Base-by-base conservation (phyloP, 2,329 filamentous ascomycete genomes). In the Penicillium sp. region DNA sequence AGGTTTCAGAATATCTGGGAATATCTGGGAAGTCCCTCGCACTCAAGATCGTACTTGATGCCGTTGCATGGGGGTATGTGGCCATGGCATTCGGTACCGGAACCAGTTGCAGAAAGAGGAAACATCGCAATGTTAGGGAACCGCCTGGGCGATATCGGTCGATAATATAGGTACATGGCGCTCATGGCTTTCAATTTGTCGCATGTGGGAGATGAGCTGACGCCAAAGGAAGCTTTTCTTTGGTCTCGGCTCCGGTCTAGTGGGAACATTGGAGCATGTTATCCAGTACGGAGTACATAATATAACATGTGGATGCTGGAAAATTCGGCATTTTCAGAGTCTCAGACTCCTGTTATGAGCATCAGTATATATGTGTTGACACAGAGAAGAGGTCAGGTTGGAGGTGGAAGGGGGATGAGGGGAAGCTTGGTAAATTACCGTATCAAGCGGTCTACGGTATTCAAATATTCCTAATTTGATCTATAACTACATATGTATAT, bases 341-440 rank as follows among this genome's bases (percentile, higher is more conserved):
- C 34, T 6, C 12, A 15, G 10, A n/a, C 4, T 29, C 13, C 5
- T 9, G 4, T 21, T 13, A 26, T 13, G 15, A 6, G 4, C 4
- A 31, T 31, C 9, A 21, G 24, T 15, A 22, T 6, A 21, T 22
- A 24, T 24, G 22, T 24, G 22, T 19, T 35, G 42, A 19, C n/a
- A 26, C 4, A 39, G 10, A 40, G 34, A 38, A 45, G 9, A 31
- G 32, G 12, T 24, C 24, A 21, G 7, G 24, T 5, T 31, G 4
- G 17, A 31, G 31, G 17, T 22, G 13, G 29, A 31, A 31, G 6
- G 39, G 19, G 22, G 21, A 26, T 10, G 37, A 33, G 45, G 37
- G 45, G 28, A 43, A 43, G 41, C 8, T 28, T 32, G 6, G 24
- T 29, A 48, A 43, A 31, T 43, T 48, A 48, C 45, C 45, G 45